These are phyloP conservation scores for Annona squamosa DNA, from an alignment of 164 flowering plant genomes.

Conservation along the genomic window DNA sequence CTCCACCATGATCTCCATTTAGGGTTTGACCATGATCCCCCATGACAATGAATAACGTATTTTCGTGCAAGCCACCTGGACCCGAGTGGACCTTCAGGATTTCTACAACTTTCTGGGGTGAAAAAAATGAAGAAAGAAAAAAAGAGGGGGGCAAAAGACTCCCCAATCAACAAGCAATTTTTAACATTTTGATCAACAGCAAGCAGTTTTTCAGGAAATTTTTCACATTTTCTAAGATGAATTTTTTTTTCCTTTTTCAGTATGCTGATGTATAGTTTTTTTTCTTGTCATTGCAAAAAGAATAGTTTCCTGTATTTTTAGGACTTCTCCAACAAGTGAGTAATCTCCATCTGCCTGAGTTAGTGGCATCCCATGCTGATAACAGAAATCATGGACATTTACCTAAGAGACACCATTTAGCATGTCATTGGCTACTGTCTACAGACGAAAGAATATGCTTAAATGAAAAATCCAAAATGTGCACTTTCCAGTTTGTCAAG, in stretches of 20 bases:
- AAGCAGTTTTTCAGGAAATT: background rate
- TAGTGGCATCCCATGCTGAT: background rate
- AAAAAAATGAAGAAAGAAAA: slow-evolving; percentile 3
- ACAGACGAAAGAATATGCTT: background rate
- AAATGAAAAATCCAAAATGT: background rate
- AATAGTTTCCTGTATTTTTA: too few relatives aligned
- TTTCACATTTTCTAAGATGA: background rate
- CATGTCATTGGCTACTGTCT: background rate
- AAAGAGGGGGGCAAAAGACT: background rate
- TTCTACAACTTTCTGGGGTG: slow-evolving; percentile 66
- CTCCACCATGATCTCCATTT: slow-evolving; percentile 99
- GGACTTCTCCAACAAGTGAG: too few relatives aligned
- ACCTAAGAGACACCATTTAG: background rate
- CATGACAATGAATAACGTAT: slow-evolving; percentile 84
- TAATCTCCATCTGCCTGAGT: too few relatives aligned
- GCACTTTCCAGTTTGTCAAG: background rate
- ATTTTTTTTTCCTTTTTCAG: too few relatives aligned
- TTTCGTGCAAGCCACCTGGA: slow-evolving; percentile 83
- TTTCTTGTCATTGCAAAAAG: background rate
- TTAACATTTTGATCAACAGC: background rate
- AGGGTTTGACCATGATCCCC: slow-evolving; percentile 99
- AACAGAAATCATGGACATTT: background rate
- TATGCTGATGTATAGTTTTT: too few relatives aligned
- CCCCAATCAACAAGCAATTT: too few relatives aligned
- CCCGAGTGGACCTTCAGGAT: slow-evolving; percentile 64